These are phyloP conservation scores for Rhododendron mucronatum DNA, from an alignment of 148 eudicot genomes.

Conservation along the genomic window DNA sequence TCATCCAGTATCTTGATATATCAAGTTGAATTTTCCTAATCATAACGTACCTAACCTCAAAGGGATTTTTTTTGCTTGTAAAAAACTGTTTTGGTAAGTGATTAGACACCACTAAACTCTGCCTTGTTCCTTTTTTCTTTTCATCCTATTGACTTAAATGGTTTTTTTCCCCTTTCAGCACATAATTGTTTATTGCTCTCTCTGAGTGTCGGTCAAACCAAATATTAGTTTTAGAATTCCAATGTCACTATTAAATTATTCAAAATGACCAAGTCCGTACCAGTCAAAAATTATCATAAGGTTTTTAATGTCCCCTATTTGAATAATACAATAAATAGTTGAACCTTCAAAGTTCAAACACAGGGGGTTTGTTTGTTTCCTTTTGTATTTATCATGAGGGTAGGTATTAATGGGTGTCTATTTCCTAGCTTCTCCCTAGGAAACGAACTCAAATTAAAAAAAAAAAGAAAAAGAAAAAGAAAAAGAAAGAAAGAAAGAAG, in stretches of 20 bases:
- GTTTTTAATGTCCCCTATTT: neutral
- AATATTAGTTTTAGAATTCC: neutral
- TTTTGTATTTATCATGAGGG: neutral
- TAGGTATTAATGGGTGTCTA: neutral
- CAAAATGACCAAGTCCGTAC: neutral
- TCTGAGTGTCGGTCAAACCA: neutral
- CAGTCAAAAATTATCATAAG: neutral
- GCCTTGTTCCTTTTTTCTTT: neutral
- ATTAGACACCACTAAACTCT: neutral
- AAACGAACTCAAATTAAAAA: neutral
- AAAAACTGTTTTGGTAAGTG: neutral
- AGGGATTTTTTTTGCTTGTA: neutral
- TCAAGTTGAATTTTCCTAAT: neutral
- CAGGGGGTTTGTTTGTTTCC: neutral
- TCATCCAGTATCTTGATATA: neutral
- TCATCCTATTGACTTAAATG: neutral
- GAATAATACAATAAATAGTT: neutral
- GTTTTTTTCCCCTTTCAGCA: neutral
- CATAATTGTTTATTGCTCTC: neutral
- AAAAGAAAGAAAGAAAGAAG: too few species aligned
- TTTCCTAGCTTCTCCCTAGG: neutral
- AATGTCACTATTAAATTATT: neutral
- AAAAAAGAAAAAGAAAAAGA: neutral
- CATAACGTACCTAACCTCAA: neutral
- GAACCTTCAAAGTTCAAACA: neutral